A percentile compares a stretch with the other conserved stretches of the same genome.
phyloP scores from a whole-genome alignment of 305 asterid species.

The Andrographis paniculata region DNA sequence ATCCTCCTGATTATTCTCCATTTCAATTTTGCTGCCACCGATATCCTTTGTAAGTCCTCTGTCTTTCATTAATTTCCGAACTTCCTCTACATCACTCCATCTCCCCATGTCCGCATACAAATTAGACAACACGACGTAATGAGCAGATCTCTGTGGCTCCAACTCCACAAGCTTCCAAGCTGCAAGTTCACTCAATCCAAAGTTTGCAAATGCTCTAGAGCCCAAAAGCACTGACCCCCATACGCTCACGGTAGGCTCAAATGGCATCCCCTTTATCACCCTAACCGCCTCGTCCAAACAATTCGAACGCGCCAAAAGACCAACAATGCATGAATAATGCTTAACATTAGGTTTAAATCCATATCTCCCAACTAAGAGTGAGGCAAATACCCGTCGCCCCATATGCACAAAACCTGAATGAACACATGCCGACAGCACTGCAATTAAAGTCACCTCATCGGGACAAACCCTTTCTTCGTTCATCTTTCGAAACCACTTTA shows the following conservation, averaged over 20 bases:
- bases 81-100: slow-evolving; percentile 39
- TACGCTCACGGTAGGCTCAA: slow-evolving; percentile 32
- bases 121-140: slow-evolving; percentile 38
- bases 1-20: background rate
- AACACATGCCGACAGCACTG: slow-evolving; percentile 36
- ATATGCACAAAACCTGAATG: slow-evolving; percentile 31
- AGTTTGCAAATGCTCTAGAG: slow-evolving; percentile 29
- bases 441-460: slow-evolving; percentile 34
- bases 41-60: slow-evolving; percentile 31
- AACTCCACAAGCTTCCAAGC: slow-evolving; percentile 43
- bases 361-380: slow-evolving; percentile 26
- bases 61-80: slow-evolving; percentile 29
- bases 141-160: slow-evolving; percentile 33
- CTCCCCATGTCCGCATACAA: slow-evolving; percentile 39
- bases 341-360: slow-evolving; percentile 36
- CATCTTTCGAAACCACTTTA: slow-evolving; percentile 35
- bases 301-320: slow-evolving; percentile 37
- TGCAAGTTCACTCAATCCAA: slow-evolving; percentile 33
- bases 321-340: slow-evolving; percentile 43
- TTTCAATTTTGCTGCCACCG: slow-evolving; percentile 35
- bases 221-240: slow-evolving; percentile 46
- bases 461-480: slow-evolving; percentile 30
- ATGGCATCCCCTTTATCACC: slow-evolving; percentile 35
- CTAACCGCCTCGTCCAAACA: slow-evolving; percentile 33
- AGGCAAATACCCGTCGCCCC: slow-evolving; percentile 33